A percentile compares a stretch with the other conserved stretches of the same genome.
phyloP scores from a whole-genome alignment of 2,329 filamentous ascomycete species.

The Colletotrichum chlorophyti region DNA sequence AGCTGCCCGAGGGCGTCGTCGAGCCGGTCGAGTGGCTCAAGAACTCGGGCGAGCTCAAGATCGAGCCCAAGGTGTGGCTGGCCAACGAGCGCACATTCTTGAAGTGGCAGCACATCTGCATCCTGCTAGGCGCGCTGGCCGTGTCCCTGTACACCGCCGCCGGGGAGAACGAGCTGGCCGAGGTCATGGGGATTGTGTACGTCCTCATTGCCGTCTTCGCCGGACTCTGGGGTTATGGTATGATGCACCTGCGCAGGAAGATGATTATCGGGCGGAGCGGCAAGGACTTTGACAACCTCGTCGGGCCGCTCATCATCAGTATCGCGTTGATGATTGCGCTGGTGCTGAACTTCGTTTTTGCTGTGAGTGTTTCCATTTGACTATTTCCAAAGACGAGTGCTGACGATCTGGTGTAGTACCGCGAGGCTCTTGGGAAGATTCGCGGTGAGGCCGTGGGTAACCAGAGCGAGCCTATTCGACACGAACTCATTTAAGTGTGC shows the following conservation, averaged over 20 bases:
- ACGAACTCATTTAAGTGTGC: constrained; percentile 42
- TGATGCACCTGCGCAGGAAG: constrained; percentile 76
- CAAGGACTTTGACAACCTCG: constrained; percentile 89
- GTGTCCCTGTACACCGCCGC: constrained; percentile 90
- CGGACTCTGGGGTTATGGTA: constrained; percentile 84
- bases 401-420: constrained; percentile 17
- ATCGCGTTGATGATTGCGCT: constrained; percentile 79
- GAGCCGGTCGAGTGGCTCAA: constrained; percentile 91
- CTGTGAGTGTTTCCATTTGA: constrained; percentile 57
- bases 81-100: constrained; percentile 98
- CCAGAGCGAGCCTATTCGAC: constrained; percentile 27
- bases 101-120: constrained; percentile 96
- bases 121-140: constrained; percentile 84
- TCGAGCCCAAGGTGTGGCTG: constrained; percentile 98
- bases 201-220: constrained; percentile 83
- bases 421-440: constrained; percentile 24
- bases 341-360: constrained; percentile 87
- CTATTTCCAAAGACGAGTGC: not conserved
- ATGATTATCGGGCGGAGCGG: constrained; percentile 88
- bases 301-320: constrained; percentile 85
- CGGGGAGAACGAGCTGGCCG: constrained; percentile 77
- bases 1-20: constrained; percentile 85
- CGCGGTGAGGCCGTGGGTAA: too few species aligned
- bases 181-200: constrained; percentile 82
- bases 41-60: constrained; percentile 87